These are phyloP conservation scores for Cytospora mali DNA, from an alignment of 2,329 filamentous ascomycete genomes.

Conservation along the genomic window DNA sequence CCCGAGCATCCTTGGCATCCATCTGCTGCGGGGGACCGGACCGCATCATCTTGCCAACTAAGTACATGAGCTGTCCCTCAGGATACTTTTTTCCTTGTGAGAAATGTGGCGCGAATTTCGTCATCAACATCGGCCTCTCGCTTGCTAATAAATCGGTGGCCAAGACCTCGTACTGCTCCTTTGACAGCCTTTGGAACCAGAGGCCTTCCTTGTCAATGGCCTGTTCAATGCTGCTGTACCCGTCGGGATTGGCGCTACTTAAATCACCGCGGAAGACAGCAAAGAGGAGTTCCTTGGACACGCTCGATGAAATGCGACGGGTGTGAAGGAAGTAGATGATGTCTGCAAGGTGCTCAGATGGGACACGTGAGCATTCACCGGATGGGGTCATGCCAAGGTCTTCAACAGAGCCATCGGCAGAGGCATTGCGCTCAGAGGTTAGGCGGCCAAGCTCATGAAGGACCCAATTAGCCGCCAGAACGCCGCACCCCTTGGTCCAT, in stretches of 20 bases:
- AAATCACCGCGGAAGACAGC: constrained; percentile 53
- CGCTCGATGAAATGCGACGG: constrained; percentile 55
- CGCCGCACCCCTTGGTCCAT: constrained; percentile 42
- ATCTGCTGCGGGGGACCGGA: constrained; percentile 57
- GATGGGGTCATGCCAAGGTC: constrained; percentile 42
- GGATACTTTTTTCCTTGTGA: constrained; percentile 46
- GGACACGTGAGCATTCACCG: constrained; percentile 51
- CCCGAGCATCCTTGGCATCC: constrained; percentile 55
- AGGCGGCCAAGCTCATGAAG: constrained; percentile 75
- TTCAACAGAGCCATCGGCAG: constrained; percentile 13
- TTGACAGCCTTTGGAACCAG: constrained; percentile 57
- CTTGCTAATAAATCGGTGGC: constrained; percentile 48
- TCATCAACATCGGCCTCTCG: constrained; percentile 48
- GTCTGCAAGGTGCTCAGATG: constrained; percentile 51
- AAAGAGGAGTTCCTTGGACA: constrained; percentile 61
- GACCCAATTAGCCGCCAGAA: constrained; percentile 65
- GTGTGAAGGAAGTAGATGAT: constrained; percentile 52
- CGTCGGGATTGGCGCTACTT: constrained; percentile 31
- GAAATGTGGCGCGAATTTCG: constrained; percentile 46
- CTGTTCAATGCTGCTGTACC: constrained; percentile 42
- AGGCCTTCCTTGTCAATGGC: constrained; percentile 51
- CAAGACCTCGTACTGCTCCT: constrained; percentile 51
- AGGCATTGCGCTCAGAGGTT: constrained; percentile 50
- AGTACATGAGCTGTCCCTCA: constrained; percentile 62
- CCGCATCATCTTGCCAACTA: constrained; percentile 62